These are phyloP conservation scores for Rubroshorea leprosula DNA, from an alignment of 345 rosid species.

Conservation along the genomic window DNA sequence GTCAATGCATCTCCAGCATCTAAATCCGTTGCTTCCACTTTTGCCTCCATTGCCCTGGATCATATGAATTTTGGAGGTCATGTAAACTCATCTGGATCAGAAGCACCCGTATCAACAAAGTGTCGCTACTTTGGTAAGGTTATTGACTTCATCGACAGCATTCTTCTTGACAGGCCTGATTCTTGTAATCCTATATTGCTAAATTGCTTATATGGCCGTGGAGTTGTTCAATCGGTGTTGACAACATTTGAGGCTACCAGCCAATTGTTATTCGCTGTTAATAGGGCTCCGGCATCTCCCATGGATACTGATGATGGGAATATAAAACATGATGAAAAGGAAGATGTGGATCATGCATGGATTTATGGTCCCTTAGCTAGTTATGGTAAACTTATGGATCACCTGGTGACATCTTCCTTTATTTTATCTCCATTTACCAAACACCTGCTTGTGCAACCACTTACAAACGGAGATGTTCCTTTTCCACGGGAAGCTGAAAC, in stretches of 20 bases:
- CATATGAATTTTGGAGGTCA: conserved; percentile 78
- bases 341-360: conserved; percentile 71
- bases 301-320: conserved; percentile 84
- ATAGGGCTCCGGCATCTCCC: conserved; percentile 66
- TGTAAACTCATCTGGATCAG: conserved; percentile 42
- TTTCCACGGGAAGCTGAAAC: conserved; percentile 84
- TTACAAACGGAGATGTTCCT: conserved; percentile 52
- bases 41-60: conserved; percentile 71
- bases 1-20: conserved; percentile 75
- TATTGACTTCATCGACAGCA: conserved; percentile 75
- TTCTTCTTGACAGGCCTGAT: conserved; percentile 83
- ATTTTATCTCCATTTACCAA: conserved; percentile 84
- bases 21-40: conserved; percentile 68
- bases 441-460: conserved; percentile 75
- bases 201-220: conserved; percentile 75
- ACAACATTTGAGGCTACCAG: conserved; percentile 95
- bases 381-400: conserved; percentile 92
- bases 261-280: conserved; percentile 67
- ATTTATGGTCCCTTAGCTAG: conserved; percentile 88
- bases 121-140: conserved; percentile 94
- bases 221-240: conserved; percentile 75
- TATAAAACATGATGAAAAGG: conserved; percentile 60
- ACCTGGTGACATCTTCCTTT: conserved; percentile 80
- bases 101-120: conserved; percentile 67
- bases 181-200: conserved; percentile 80